Percentiles rank a stretch among this genome's conserved stretches.
Conservation (phyloP, 169 alveolate genomes). For the Plasmodium knowlesi region DNA sequence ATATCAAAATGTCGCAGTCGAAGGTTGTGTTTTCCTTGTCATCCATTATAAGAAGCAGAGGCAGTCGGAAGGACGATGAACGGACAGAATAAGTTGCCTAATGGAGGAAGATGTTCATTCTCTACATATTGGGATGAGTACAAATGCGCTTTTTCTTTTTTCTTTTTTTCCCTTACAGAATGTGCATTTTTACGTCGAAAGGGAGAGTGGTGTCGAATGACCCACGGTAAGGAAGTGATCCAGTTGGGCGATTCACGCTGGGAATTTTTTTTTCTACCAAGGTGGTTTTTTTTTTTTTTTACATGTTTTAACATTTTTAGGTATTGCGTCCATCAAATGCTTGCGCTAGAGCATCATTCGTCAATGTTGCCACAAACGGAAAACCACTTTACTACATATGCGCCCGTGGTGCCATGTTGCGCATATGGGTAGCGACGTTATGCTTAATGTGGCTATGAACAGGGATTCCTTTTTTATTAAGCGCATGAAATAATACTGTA, state of each 20-base stretch:
- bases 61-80: background rate
- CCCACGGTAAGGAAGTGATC: background rate
- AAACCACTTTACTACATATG: background rate
- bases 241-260: background rate
- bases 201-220: background rate
- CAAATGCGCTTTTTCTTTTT: background rate
- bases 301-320: background rate
- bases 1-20: slow-evolving; percentile 57
- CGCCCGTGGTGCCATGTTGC: background rate
- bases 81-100: background rate
- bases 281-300: background rate
- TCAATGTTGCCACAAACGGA: background rate
- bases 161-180: background rate
- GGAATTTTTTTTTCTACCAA: background rate
- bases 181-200: background rate
- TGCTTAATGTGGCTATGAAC: background rate
- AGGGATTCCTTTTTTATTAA: background rate
- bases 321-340: background rate
- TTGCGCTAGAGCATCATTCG: background rate
- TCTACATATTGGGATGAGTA: background rate
- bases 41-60: slow-evolving; percentile 18
- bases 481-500: background rate
- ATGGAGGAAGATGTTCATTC: background rate
- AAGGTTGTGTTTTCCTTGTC: slow-evolving; percentile 12
- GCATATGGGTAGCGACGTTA: background rate